phyloP scores from a whole-genome alignment of 306 rosid species.

The Chamaecrista fasciculata region DNA sequence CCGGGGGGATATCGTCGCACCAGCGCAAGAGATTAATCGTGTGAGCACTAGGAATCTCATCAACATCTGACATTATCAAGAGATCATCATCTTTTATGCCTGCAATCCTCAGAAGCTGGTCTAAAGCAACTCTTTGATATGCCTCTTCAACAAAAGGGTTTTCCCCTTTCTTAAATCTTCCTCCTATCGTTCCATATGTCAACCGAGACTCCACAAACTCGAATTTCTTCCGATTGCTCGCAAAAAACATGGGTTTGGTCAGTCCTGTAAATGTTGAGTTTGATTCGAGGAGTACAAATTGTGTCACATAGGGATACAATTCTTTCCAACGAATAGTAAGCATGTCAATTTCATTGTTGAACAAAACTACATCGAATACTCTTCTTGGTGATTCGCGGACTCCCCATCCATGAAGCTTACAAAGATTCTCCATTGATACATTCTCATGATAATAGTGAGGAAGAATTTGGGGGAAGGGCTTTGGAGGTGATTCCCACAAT shows the following conservation, averaged over 20 bases:
- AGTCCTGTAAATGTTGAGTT: conserved; percentile 82
- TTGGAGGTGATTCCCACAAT: conserved; percentile 86
- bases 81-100: conserved; percentile 91
- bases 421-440: conserved; percentile 69
- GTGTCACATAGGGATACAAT: conserved; percentile 64
- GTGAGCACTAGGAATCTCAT: conserved; percentile 86
- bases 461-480: conserved; percentile 63
- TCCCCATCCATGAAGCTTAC: conserved; percentile 89
- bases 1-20: conserved; percentile 68
- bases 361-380: conserved; percentile 85
- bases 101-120: conserved; percentile 68
- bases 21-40: conserved; percentile 87
- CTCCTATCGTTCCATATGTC: conserved; percentile 62
- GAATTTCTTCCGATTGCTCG: conserved; percentile 53
- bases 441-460: conserved; percentile 84
- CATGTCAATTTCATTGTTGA: conserved; percentile 79
- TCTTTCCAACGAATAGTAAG: conserved; percentile 88
- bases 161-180: conserved; percentile 70
- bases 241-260: conserved; percentile 60
- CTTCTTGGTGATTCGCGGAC: conserved; percentile 76
- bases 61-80: conserved; percentile 83
- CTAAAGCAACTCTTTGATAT: conserved; percentile 77
- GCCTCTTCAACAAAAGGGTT: conserved; percentile 95
- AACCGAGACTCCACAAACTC: conserved; percentile 64
- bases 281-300: conserved; percentile 80